phyloP scores from a whole-genome alignment of 2,329 filamentous ascomycete genomes.

The Verticillium tricorpus region DNA sequence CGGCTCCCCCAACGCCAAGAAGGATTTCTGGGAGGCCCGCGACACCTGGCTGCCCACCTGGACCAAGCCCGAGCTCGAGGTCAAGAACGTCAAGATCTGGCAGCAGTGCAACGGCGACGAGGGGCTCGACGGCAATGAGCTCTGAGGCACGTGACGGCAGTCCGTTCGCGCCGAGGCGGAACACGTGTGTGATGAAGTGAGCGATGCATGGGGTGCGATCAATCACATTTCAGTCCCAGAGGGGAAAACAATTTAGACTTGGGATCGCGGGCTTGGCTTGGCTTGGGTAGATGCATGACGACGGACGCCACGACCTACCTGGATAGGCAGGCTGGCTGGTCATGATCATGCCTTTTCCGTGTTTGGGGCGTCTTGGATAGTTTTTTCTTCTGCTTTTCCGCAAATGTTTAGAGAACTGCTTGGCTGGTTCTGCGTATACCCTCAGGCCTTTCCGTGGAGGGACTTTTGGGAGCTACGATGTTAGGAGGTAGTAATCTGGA shows the following conservation, averaged over 20 bases:
- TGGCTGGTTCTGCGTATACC: neutral
- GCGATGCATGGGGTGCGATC: neutral
- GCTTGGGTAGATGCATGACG: neutral
- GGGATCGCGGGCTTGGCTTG: neutral
- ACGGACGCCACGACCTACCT: neutral
- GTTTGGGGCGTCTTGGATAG: neutral
- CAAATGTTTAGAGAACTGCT: neutral
- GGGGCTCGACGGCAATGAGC: constrained; percentile 19
- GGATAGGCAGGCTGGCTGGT: neutral
- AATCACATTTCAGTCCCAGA: neutral
- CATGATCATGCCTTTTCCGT: neutral
- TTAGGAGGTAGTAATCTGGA: neutral
- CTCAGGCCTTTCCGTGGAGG: neutral
- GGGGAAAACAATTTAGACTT: neutral
- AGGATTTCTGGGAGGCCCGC: constrained; percentile 71
- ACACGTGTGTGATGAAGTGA: neutral
- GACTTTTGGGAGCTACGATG: neutral
- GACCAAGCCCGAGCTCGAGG: constrained; percentile 62
- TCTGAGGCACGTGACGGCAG: constrained; percentile 23
- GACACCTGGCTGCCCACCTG: constrained; percentile 67
- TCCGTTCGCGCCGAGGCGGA: neutral
- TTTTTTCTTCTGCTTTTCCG: neutral
- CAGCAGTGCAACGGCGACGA: constrained; percentile 63
- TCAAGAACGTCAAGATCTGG: constrained; percentile 67
- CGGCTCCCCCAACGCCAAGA: constrained; percentile 57